Percentiles rank a stretch among this genome's conserved stretches.
Conservation (phyloP, 2,329 filamentous ascomycete genomes). For the Arthrocladium fulminans region DNA sequence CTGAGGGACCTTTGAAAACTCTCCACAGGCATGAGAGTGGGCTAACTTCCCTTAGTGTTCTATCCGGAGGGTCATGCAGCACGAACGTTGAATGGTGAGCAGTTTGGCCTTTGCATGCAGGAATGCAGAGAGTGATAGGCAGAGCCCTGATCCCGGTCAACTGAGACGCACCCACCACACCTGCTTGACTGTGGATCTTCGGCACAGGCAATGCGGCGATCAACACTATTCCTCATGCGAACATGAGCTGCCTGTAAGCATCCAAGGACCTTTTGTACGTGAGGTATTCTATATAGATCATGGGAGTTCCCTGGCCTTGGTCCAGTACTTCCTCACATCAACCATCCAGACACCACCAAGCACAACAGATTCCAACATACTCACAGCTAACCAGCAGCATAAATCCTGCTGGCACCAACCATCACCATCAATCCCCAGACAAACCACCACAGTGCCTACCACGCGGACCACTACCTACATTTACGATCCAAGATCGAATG, state of each 20-base stretch:
- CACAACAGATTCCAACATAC: not conserved
- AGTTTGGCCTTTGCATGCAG: not conserved
- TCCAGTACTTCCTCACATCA: not conserved
- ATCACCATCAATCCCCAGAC: not conserved
- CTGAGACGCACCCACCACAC: too few species aligned
- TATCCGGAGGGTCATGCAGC: not conserved
- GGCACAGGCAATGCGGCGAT: too few species aligned
- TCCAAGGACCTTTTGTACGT: not conserved
- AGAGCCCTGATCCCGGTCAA: not conserved
- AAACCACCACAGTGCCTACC: constrained; percentile 5
- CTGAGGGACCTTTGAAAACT: not conserved
- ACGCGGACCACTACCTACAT: constrained; percentile 3
- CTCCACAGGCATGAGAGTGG: not conserved
- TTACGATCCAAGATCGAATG: constrained; percentile 4
- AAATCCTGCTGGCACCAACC: not conserved
- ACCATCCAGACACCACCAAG: not conserved
- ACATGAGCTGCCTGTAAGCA: not conserved
- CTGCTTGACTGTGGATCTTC: too few species aligned
- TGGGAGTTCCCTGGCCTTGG: not conserved
- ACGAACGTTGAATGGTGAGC: not conserved
- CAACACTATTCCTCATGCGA: too few species aligned
- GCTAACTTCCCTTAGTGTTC: not conserved
- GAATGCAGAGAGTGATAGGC: not conserved
- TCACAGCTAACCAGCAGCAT: not conserved
- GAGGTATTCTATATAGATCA: not conserved